Base-by-base conservation (phyloP, 257 asterid genomes). In the Ocimum tenuiflorum region DNA sequence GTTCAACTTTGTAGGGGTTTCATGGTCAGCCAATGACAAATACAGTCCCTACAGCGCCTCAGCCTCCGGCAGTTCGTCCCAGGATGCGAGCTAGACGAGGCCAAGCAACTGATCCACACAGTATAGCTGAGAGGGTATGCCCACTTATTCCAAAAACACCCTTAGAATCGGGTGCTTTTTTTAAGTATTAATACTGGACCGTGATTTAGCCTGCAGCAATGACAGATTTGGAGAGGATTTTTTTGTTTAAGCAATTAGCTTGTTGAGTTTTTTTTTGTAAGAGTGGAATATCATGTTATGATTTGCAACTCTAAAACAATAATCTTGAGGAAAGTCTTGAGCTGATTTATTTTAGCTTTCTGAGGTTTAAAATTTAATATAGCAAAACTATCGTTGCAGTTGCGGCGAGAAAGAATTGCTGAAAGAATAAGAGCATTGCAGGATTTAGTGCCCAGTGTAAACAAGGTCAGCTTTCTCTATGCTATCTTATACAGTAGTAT, bases 101-200 rank as follows among this genome's bases (percentile, higher is more conserved):
- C 70, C 99, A 94, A 79, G 99, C 99, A 49, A 94, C 99, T 0
- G 99, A 94, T 82, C 99, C 99, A 68, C 99, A 94, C 81, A 94
- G 99, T 76, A 94, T 94, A 72, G 99, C 99, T 33, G 99, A 94
- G 80, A 81, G 99, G 92, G 99, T 94, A 94, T 39, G 75, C 47
- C 8, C 60, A 59, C 15, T 27, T 13, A 20, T 60, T 57, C 48
- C 23, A 19, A 61, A 36, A 63, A 52, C 39, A 19, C 36, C 24
- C 65, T 13, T 50, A 51, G 4, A 53, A 19, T 60, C 13, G 24
- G 24, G n/a, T 35, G 50, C 13, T n/a, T 17, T 8, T 56, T 54
- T n/a, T 31, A 41, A 7, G n/a, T 60, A 3, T 1, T 1, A 23
- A 3, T 20, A 49, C 22, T 17, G 50, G 54, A 56, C 7, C 48